A percentile compares a stretch with the other conserved stretches of the same genome.
Evolutionary conservation across 2,329 filamentous ascomycete species (phyloP).

Genomic region (Penicillium hordei): DNA sequence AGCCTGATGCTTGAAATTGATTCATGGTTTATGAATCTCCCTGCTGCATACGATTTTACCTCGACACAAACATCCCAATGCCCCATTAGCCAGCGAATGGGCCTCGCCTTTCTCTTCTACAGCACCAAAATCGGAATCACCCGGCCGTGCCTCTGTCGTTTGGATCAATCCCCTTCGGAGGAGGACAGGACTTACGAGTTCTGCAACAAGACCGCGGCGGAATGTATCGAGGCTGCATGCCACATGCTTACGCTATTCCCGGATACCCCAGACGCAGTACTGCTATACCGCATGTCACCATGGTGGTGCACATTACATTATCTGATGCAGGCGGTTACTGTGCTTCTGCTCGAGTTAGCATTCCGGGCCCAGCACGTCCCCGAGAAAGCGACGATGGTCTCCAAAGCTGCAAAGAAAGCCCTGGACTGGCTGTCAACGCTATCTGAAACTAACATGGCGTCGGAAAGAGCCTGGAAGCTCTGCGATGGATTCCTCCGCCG

Average conservation of each 20-base stretch:
- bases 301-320: slow-evolving; percentile 50
- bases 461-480: slow-evolving; percentile 37
- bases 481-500: slow-evolving; percentile 39
- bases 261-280: slow-evolving; percentile 38
- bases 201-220: slow-evolving; percentile 39
- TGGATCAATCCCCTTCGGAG: slow-evolving; percentile 35
- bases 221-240: slow-evolving; percentile 46
- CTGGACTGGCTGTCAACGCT: slow-evolving; percentile 37
- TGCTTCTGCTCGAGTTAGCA: slow-evolving; percentile 47
- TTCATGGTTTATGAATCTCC: slow-evolving; percentile 43
- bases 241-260: slow-evolving; percentile 44
- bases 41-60: slow-evolving; percentile 42
- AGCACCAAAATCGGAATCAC: slow-evolving; percentile 46
- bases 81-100: slow-evolving; percentile 38
- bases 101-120: slow-evolving; percentile 45
- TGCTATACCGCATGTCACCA: slow-evolving; percentile 40
- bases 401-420: slow-evolving; percentile 37
- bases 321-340: slow-evolving; percentile 46
- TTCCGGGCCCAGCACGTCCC: slow-evolving; percentile 46
- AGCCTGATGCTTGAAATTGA: slow-evolving; percentile 41
- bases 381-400: slow-evolving; percentile 39
- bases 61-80: slow-evolving; percentile 38
- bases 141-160: slow-evolving; percentile 45
- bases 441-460: slow-evolving; percentile 31
- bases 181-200: slow-evolving; percentile 38